These are phyloP conservation scores for Scedosporium aurantiacum DNA, from an alignment of 2,329 filamentous ascomycete genomes.

Conservation along the genomic window DNA sequence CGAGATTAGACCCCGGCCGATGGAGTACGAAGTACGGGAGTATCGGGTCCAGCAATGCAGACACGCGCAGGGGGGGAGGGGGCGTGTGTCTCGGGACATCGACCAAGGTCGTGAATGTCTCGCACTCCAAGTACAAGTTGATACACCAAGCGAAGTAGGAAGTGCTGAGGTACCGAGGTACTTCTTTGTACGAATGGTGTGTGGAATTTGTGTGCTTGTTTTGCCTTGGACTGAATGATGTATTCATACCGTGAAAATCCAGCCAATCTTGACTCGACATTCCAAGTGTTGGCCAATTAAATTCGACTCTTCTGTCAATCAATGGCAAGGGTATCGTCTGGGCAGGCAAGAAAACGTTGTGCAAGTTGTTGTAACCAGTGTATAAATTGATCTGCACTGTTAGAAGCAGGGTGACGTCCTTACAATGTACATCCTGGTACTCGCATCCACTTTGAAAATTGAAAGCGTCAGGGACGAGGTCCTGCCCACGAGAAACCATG, in stretches of 20 bases:
- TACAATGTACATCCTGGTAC: too few species aligned
- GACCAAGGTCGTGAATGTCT: neutral
- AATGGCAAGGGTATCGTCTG: neutral
- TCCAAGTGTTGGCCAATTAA: neutral
- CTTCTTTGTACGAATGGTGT: neutral
- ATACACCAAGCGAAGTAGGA: too few species aligned
- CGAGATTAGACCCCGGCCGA: conserved; percentile 9
- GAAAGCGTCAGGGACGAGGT: too few species aligned
- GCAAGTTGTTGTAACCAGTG: neutral
- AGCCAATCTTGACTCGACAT: neutral
- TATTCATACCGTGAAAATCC: too few species aligned
- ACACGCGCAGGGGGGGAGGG: neutral
- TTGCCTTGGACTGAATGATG: neutral
- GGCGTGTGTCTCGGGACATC: neutral
- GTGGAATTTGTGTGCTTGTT: neutral
- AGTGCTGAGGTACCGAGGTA: neutral
- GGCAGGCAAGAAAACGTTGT: neutral
- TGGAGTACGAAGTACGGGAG: neutral
- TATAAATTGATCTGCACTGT: neutral
- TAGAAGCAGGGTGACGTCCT: too few species aligned
- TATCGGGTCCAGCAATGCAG: neutral
- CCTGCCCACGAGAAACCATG: too few species aligned
- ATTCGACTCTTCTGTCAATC: neutral
- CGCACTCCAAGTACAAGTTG: neutral
- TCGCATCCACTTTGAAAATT: too few species aligned